These are phyloP conservation scores for Yueomyces sp. DNA, from an alignment of 805 yeast genomes.

Conservation along the genomic window DNA sequence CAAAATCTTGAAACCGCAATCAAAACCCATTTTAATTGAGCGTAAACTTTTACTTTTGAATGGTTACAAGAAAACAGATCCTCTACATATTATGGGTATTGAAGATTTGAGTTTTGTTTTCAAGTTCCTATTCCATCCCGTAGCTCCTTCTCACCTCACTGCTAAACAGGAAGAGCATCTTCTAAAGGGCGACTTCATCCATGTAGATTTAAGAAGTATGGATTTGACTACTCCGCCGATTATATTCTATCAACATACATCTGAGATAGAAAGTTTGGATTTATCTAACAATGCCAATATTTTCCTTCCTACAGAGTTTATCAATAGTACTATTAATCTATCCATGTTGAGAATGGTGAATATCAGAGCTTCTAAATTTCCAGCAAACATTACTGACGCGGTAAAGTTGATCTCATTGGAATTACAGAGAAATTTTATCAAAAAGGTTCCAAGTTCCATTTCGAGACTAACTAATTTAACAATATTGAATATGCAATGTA, in stretches of 20 bases:
- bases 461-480: conserved; percentile 41
- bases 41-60: conserved; percentile 55
- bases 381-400: conserved; percentile 59
- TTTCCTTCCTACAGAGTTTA: conserved; percentile 69
- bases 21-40: conserved; percentile 68
- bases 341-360: conserved; percentile 53
- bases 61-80: conserved; percentile 72
- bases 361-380: conserved; percentile 64
- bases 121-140: conserved; percentile 60
- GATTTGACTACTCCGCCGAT: conserved; percentile 78
- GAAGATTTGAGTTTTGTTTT: conserved; percentile 74
- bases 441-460: conserved; percentile 44
- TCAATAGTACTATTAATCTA: conserved; percentile 66
- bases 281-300: conserved; percentile 82
- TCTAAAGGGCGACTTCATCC: conserved; percentile 43
- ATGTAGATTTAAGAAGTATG: conserved; percentile 60
- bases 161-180: conserved; percentile 60
- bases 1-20: conserved; percentile 57
- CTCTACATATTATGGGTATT: conserved; percentile 63
- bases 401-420: conserved; percentile 52
- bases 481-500: conserved; percentile 57
- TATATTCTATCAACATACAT: conserved; percentile 63
- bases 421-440: conserved; percentile 66
- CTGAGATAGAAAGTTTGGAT: conserved; percentile 68
- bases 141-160: conserved; percentile 44